Evolutionary conservation across 495 filamentous ascomycete genomes (phyloP), one percentile per base, ranked within the genome.

Genomic region (Letharia lupina): DNA sequence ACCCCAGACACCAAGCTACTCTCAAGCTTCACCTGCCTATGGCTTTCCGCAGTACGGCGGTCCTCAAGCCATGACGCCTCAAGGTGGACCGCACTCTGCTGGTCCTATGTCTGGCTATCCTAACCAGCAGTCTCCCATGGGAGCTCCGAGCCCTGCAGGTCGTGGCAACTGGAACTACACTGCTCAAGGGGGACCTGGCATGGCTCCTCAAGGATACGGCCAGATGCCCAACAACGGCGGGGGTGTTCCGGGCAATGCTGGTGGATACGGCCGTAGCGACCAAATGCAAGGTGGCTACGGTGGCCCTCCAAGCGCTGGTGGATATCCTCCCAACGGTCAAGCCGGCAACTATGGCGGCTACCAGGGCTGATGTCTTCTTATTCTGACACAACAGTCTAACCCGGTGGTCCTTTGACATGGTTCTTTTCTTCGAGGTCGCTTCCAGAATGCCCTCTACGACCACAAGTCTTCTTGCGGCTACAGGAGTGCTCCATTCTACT

Each of bases 31-130:
- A 88, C 90, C 91, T 12, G 85, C 83, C 47, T 86, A 90, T 31
- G 97, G 89, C 80, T 98, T 96, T 77, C 95, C 94, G 68, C 95
- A 98, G 76, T 98, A 97, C 72, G 86, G 86, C 70, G 75, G 83
- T 52, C 83, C 85, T 65, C 86, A 86, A 67, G 85, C 87, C 40
- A 91, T 91, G 86, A 87, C 86, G 73, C 86, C 86, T 75, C 84
- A 84, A 79, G 82, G 84, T 81, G 75, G 77, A 69, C 74, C 73
- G 67, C 71, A 69, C 68, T 70, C 70, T 59, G 63, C 69, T 57
- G 66, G 65, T 63, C 57, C 66, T 5, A 64, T 71, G 60, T 68
- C 57, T 42, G 66, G 61, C 33, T 68, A 71, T 67, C 63, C 72
- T 59, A 72, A 75, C 61, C 65, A 72, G 62, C 69, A 72, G 61